Evolutionary conservation across 1,284 basidiomycete genomes (phyloP), one percentile per base, ranked within the genome.

Genomic region (Exobasidium cylindrosporum): DNA sequence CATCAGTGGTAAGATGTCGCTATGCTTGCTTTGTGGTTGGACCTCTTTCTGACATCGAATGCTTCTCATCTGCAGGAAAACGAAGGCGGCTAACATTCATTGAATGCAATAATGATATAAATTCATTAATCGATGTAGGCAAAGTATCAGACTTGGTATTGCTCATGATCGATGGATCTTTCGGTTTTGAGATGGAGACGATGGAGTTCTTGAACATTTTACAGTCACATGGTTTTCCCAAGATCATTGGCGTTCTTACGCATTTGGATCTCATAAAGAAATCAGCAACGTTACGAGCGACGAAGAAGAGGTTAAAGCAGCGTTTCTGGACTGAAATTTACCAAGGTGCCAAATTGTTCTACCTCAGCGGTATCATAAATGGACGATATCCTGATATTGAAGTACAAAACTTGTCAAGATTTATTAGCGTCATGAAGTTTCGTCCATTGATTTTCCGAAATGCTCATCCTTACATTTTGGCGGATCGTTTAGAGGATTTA

Each of bases 311-410:
- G 0, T 86, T 99, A 52, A 99, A 98, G 82, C 95, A 92, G 80
- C 90, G 96, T n/a, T 99, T 99, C 83, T 99, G 96, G 95, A 93
- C 95, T 0, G 96, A 99, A 81, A 97, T 98, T 17, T 97, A 97
- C 81, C 90, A 94, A 79, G 96, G 96, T 55, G 95, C 96, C 52
- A 98, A 97, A 81, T 87, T 99, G 17, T 98, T 98, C 83, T 97
- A 97, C 81, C 88, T 98, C 53, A 95, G 92, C 0, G 96, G 96
- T 17, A 92, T 99, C 49, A 86, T 98, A 72, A 98, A 99, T 73
- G 95, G 95, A 13, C 90, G 96, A 40, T 99, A 99, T 79, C 96
- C 96, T 24, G 96, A 99, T 81, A 87, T 87, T 26, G 96, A 98
- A 82, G 94, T 97, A 72, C 87, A 94, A 74, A 97, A 98, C 75